Percentiles rank a stretch among this genome's conserved stretches.
Conservation (phyloP, 257 asterid genomes). For the Nicotiana otophora region DNA sequence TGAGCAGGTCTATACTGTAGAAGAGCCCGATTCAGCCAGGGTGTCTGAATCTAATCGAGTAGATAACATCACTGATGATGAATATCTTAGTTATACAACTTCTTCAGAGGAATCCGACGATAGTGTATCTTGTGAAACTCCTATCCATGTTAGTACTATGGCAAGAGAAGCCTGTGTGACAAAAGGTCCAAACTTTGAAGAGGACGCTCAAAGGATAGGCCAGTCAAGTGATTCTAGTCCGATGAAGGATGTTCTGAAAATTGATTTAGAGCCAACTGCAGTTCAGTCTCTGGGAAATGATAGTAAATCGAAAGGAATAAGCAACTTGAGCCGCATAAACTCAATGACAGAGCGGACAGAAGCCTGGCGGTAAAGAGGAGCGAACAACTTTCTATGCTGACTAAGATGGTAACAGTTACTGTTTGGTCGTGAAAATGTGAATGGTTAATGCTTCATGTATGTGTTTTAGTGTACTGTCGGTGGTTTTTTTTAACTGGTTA, state of each 20-base stretch:
- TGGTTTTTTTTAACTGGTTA: slow-evolving; percentile 1
- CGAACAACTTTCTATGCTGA: neutral
- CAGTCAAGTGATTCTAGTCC: slow-evolving; percentile 33
- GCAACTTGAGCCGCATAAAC: slow-evolving; percentile 76
- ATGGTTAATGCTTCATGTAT: neutral
- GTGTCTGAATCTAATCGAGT: slow-evolving; percentile 35
- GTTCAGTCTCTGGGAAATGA: slow-evolving; percentile 34
- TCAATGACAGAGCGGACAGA: slow-evolving; percentile 68
- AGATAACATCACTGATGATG: slow-evolving; percentile 42
- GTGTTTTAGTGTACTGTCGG: slow-evolving; percentile 2
- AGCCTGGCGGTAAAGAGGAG: slow-evolving; percentile 61
- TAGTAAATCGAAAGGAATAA: slow-evolving; percentile 45
- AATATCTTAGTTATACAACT: slow-evolving; percentile 43
- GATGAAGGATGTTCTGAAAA: slow-evolving; percentile 24
- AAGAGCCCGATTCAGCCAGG: slow-evolving; percentile 37
- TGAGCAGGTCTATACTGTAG: slow-evolving; percentile 19
- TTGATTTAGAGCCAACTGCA: slow-evolving; percentile 18
- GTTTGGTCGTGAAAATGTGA: slow-evolving; percentile 21
- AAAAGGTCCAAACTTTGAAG: slow-evolving; percentile 18
- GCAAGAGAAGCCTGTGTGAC: slow-evolving; percentile 20
- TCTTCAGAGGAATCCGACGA: slow-evolving; percentile 58
- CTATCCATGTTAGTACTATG: slow-evolving; percentile 6
- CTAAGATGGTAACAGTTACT: slow-evolving; percentile 9
- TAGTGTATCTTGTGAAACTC: slow-evolving; percentile 34
- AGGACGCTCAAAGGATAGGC: slow-evolving; percentile 17